These are phyloP conservation scores for Dothiorella sarmentorum DNA, from an alignment of 2,329 filamentous ascomycete species.

Conservation along the genomic window DNA sequence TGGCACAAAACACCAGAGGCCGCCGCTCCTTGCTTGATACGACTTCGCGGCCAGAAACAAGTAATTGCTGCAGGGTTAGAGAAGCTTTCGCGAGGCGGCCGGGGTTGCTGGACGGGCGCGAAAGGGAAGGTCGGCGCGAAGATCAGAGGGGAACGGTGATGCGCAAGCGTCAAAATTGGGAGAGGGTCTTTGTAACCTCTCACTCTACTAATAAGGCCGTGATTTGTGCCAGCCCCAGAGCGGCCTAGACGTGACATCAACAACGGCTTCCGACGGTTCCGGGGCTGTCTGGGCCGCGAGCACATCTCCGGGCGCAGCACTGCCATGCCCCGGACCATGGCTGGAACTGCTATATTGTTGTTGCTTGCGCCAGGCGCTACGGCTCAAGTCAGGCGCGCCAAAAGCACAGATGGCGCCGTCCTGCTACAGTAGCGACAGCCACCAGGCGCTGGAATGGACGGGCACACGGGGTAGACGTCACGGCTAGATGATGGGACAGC, in stretches of 20 bases:
- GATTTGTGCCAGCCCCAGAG: constrained; percentile 12
- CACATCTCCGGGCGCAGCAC: no score
- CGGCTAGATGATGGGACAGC: constrained; percentile 2
- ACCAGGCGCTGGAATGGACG: no score
- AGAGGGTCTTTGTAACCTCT: constrained; percentile 1
- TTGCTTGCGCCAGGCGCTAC: not conserved
- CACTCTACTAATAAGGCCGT: constrained; percentile 9
- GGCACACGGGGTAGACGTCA: constrained; percentile 6
- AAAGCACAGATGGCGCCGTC: not conserved
- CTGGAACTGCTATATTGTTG: not conserved
- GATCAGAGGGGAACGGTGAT: no score
- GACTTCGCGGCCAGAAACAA: constrained; percentile 8
- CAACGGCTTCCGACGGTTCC: not conserved
- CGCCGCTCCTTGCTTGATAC: constrained; percentile 12
- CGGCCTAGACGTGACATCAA: constrained; percentile 13
- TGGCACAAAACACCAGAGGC: not conserved
- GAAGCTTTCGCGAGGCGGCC: constrained; percentile 5
- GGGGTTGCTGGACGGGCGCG: not conserved
- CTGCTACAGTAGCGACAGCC: not conserved
- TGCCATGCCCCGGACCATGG: not conserved
- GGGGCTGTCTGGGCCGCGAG: no score
- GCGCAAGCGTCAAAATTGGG: no score
- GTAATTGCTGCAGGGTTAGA: constrained; percentile 7
- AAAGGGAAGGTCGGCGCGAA: constrained; percentile 8
- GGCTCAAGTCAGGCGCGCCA: not conserved